Conservation (phyloP, 192 early-diverging fungal genomes). For the Bifiguratus adelaidae region DNA sequence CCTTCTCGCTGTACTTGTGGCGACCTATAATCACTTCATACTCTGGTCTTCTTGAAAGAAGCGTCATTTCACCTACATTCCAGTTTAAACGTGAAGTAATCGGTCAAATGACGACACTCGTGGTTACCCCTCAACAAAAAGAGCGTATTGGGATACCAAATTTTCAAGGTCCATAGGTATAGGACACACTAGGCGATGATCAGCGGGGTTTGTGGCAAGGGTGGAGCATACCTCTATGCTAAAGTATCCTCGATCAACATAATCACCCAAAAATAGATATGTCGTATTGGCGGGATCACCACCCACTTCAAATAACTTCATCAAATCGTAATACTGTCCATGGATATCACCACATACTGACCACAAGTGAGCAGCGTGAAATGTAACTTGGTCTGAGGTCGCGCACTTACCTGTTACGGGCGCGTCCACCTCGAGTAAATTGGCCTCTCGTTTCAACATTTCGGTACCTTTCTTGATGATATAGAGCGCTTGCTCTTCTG, state of each 20-base stretch:
- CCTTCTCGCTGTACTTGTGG: slow-evolving; percentile 87
- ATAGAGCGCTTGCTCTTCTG: slow-evolving; percentile 82
- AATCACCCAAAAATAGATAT: slow-evolving; percentile 94
- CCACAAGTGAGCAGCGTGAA: not conserved
- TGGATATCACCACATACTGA: slow-evolving; percentile 95
- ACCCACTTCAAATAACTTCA: slow-evolving; percentile 97
- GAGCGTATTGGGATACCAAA: slow-evolving; percentile 78
- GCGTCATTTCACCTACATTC: slow-evolving; percentile 58
- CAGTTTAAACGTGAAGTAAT: slow-evolving; percentile 97
- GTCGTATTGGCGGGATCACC: slow-evolving; percentile 84
- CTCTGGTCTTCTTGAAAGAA: not conserved
- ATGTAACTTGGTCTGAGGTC: too few species aligned
- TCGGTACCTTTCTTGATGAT: slow-evolving; percentile 80
- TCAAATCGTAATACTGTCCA: slow-evolving; percentile 95
- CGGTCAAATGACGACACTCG: slow-evolving; percentile 94
- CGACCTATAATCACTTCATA: slow-evolving; percentile 40
- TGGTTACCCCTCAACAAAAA: slow-evolving; percentile 94
- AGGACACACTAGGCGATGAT: slow-evolving; percentile 81
- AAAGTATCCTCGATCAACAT: slow-evolving; percentile 96
- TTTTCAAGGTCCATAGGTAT: slow-evolving; percentile 86
- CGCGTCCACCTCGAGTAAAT: slow-evolving; percentile 77
- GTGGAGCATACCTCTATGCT: slow-evolving; percentile 59
- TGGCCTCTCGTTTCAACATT: slow-evolving; percentile 71
- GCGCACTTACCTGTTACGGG: slow-evolving; percentile 85
- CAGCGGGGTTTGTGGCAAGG: not conserved